phyloP scores from a whole-genome alignment of 192 early-diverging fungal species.

The Lunasporangiospora selenospora region DNA sequence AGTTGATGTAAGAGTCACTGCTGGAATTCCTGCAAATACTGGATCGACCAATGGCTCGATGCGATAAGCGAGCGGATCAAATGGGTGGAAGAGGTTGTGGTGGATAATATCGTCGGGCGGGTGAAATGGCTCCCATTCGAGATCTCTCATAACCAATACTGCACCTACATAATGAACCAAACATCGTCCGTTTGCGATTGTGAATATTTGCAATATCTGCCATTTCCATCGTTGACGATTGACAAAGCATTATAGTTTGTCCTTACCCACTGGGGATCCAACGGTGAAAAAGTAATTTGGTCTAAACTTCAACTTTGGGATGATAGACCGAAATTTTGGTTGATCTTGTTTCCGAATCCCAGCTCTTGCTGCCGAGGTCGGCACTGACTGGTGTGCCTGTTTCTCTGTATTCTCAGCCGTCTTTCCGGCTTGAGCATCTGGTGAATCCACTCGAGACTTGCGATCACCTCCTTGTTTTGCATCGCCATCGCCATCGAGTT shows the following conservation, averaged over 20 bases:
- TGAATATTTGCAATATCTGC: slow-evolving; percentile 7
- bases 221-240: not conserved
- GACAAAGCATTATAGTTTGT: not conserved
- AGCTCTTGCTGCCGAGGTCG: not conserved
- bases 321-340: slow-evolving; percentile 13
- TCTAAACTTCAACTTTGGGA: slow-evolving; percentile 53
- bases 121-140: slow-evolving; percentile 56
- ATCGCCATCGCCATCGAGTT: no score
- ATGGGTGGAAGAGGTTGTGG: slow-evolving; percentile 80
- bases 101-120: slow-evolving; percentile 60
- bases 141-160: slow-evolving; percentile 67
- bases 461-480: no score
- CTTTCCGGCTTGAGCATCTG: slow-evolving; percentile 5
- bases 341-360: slow-evolving; percentile 34
- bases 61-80: slow-evolving; percentile 77
- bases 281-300: slow-evolving; percentile 56
- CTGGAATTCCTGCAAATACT: slow-evolving; percentile 54
- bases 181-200: slow-evolving; percentile 31
- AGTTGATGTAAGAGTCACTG: slow-evolving; percentile 49
- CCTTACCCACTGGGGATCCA: slow-evolving; percentile 56
- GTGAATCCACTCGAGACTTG: not conserved
- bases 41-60: slow-evolving; percentile 69
- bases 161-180: slow-evolving; percentile 56
- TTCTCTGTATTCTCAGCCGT: slow-evolving; percentile 11
- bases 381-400: slow-evolving; percentile 8